Evolutionary conservation across 805 yeast species (phyloP).

Genomic region (Sugiyamaella marilandica): DNA sequence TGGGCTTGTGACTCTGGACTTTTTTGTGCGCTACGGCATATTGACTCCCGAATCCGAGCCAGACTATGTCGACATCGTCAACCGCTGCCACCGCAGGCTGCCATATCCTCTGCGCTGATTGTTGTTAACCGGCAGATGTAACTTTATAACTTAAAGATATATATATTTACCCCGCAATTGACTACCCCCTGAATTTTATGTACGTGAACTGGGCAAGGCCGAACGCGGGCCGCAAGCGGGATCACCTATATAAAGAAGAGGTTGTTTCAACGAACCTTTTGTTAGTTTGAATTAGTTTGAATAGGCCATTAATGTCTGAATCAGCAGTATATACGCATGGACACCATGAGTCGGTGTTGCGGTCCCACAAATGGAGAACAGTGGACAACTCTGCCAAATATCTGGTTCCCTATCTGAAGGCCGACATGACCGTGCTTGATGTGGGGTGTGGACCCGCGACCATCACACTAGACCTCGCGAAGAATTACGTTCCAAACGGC

Average conservation of each 20-base stretch:
- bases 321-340: constrained; percentile 23
- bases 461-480: constrained; percentile 35
- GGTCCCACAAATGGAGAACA: constrained; percentile 36
- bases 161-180: not conserved
- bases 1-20: constrained; percentile 73
- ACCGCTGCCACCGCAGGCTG: constrained; percentile 59
- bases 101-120: constrained; percentile 52
- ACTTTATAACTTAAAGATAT: not conserved
- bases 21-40: constrained; percentile 78
- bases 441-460: constrained; percentile 45
- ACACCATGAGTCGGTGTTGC: constrained; percentile 21
- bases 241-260: not conserved
- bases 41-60: constrained; percentile 63
- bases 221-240: not conserved
- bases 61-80: constrained; percentile 54
- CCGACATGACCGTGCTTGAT: constrained; percentile 33
- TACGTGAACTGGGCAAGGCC: not conserved
- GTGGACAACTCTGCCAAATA: constrained; percentile 31
- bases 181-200: not conserved
- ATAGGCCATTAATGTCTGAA: not conserved
- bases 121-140: not conserved
- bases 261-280: not conserved
- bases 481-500: constrained; percentile 30
- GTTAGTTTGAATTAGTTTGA: not conserved
- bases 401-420: constrained; percentile 30